Conservation (phyloP, 192 early-diverging fungal species). For the Backusella morwellensis region DNA sequence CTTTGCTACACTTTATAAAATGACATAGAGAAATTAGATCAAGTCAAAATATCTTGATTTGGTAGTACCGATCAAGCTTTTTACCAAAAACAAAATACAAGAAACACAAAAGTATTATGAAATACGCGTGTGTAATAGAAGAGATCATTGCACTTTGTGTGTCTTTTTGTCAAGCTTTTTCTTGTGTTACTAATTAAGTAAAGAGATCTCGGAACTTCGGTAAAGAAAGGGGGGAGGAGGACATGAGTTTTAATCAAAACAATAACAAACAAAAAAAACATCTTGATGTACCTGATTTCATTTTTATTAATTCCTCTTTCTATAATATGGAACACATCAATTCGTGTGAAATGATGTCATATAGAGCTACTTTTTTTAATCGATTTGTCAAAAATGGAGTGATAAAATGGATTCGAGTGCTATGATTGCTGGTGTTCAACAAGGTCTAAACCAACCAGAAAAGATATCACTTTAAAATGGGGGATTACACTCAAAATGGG, state of each 20-base stretch:
- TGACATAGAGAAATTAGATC: neutral
- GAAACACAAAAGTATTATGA: neutral
- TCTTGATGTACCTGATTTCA: neutral
- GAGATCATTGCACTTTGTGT: neutral
- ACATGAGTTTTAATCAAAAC: conserved; percentile 1
- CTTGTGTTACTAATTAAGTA: neutral
- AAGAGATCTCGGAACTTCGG: neutral
- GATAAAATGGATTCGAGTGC: neutral
- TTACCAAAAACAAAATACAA: neutral
- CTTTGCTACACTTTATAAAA: neutral
- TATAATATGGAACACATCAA: neutral
- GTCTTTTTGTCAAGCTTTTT: neutral
- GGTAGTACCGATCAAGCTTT: neutral
- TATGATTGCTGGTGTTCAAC: neutral
- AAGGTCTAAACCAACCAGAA: neutral
- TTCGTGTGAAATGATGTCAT: conserved; percentile 2
- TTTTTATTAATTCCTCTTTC: neutral
- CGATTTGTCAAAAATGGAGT: neutral
- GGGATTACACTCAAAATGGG: neutral
- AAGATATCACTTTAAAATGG: neutral
- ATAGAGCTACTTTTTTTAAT: neutral
- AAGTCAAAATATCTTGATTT: neutral
- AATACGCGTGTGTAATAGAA: neutral
- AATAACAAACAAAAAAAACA: conserved; percentile 1
- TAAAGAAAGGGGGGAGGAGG: neutral